phyloP scores from a whole-genome alignment of 371 early-diverging fungal species.

The Rhizopus arrhizus region DNA sequence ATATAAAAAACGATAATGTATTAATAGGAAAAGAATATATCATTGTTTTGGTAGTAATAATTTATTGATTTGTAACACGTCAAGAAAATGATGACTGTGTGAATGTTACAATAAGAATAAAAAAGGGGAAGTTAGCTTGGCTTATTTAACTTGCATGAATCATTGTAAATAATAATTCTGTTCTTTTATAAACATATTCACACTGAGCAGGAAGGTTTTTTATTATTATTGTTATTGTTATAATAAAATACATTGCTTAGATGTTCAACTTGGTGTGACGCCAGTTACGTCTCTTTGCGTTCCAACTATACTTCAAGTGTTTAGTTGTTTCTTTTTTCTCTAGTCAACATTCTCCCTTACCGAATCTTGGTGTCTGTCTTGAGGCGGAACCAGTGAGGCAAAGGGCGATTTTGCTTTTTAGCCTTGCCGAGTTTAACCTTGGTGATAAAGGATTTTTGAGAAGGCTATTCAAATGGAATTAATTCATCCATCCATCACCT shows the following conservation, averaged over 20 bases:
- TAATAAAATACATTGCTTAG: constrained; percentile 50
- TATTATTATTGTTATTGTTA: background rate
- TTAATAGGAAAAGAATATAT: too few relatives aligned
- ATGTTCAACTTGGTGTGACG: constrained; percentile 95
- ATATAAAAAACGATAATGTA: too few relatives aligned
- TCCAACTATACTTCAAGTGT: constrained; percentile 68
- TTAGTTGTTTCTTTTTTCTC: background rate
- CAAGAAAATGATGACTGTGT: too few relatives aligned
- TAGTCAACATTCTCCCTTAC: constrained; percentile 1
- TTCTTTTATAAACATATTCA: too few relatives aligned
- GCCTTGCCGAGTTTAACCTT: constrained; percentile 98
- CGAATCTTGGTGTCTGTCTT: constrained; percentile 82
- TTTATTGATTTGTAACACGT: too few relatives aligned
- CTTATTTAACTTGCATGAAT: too few relatives aligned
- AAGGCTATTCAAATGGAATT: constrained; percentile 64
- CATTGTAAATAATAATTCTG: too few relatives aligned
- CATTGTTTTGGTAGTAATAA: too few relatives aligned
- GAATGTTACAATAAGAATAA: too few relatives aligned
- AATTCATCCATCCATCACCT: constrained; percentile 9
- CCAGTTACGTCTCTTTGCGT: constrained; percentile 98
- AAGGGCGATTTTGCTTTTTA: constrained; percentile 95
- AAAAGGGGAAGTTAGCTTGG: too few relatives aligned
- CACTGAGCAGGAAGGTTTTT: too few relatives aligned
- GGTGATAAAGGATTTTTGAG: constrained; percentile 91
- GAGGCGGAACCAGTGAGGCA: constrained; percentile 96